Evolutionary conservation across 1,284 basidiomycete species (phyloP), one percentile per base, ranked within the genome.

Genomic region (Rhizoctonia solani): DNA sequence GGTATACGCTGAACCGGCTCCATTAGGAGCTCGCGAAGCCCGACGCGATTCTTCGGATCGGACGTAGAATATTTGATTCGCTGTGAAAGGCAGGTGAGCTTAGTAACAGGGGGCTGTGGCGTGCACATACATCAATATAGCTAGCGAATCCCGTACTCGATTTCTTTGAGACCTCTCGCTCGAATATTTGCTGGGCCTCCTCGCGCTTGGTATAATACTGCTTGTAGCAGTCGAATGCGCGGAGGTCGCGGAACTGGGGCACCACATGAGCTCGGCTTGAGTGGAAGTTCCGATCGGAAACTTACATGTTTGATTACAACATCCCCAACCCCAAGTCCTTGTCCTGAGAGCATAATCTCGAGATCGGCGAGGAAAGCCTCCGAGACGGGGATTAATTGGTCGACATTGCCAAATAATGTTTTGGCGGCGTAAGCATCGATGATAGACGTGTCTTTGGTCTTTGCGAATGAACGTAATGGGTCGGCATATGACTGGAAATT

Each of bases 1-100:
- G 97, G 95, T 71, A 99, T 93, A 29, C 97, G 88, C 76, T 99
- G 97, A n/a, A 98, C 93, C n/a, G 97, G 97, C 74, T 99, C 97
- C 87, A 98, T 98, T 46, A 99, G 82, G 46, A 99, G 85, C 77
- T 99, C 96, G 21, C 93, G 86, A 44, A 99, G 82, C 13, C 96
- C 95, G 54, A 95, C 85, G 68, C 90, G 87, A 74, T 95, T 96
- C 71, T 84, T 86, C 39, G 87, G 81, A 68, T 94, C 94, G 13
- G 88, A 83, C 2, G 87, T 87, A 70, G 91, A 87, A 74, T 95
- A 94, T 80, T 97, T 96, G 72, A 93, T 91, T 63, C 88, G 87
- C 92, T 95, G 72, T 21, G 21, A 42, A 52, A 55, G 14, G 41
- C 5, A 56, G 66, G 58, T 68, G 39, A 71, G 55, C 9, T 19